A percentile compares a stretch with the other conserved stretches of the same genome.
Evolutionary conservation across 768 basidiomycete genomes (phyloP).

Genomic region (Pleurotus eryngii): DNA sequence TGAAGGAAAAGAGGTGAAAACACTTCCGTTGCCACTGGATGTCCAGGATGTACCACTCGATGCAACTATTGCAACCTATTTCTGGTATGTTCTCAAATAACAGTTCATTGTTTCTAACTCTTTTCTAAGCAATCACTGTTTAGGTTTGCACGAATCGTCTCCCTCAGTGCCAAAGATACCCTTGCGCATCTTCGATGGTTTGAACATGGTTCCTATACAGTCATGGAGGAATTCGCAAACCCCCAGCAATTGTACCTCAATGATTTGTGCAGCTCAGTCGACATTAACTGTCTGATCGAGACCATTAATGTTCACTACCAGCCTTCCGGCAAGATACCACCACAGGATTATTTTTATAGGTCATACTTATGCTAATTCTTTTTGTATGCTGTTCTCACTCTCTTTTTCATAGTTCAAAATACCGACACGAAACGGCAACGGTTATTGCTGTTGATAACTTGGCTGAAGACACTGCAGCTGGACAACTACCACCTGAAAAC

Average conservation of each 20-base stretch:
- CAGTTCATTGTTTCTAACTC: neutral
- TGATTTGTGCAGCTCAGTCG: slow-evolving; percentile 45
- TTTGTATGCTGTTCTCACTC: slow-evolving; percentile 2
- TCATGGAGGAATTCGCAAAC: slow-evolving; percentile 56
- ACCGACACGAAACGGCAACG: slow-evolving; percentile 40
- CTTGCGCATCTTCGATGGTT: slow-evolving; percentile 71
- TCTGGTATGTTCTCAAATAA: slow-evolving; percentile 47
- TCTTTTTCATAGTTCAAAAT: slow-evolving; percentile 40
- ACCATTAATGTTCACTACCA: slow-evolving; percentile 44
- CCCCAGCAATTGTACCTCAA: slow-evolving; percentile 65
- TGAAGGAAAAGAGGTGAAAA: slow-evolving; percentile 20
- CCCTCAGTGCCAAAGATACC: slow-evolving; percentile 39
- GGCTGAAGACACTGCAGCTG: slow-evolving; percentile 17
- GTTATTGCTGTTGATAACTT: slow-evolving; percentile 38
- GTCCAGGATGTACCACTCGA: slow-evolving; percentile 30
- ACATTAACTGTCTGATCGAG: slow-evolving; percentile 38
- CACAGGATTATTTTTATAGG: slow-evolving; percentile 58
- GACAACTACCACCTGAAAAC: slow-evolving; percentile 40
- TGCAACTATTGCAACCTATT: slow-evolving; percentile 53
- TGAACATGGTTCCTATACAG: slow-evolving; percentile 61
- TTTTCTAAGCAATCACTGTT: neutral
- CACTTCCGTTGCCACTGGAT: slow-evolving; percentile 26
- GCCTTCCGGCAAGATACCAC: slow-evolving; percentile 18
- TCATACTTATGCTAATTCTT: slow-evolving; percentile 16
- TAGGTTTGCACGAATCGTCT: slow-evolving; percentile 70